These are phyloP conservation scores for Chloranthus sessilifolius DNA, from an alignment of 164 flowering plant species.

Conservation along the genomic window DNA sequence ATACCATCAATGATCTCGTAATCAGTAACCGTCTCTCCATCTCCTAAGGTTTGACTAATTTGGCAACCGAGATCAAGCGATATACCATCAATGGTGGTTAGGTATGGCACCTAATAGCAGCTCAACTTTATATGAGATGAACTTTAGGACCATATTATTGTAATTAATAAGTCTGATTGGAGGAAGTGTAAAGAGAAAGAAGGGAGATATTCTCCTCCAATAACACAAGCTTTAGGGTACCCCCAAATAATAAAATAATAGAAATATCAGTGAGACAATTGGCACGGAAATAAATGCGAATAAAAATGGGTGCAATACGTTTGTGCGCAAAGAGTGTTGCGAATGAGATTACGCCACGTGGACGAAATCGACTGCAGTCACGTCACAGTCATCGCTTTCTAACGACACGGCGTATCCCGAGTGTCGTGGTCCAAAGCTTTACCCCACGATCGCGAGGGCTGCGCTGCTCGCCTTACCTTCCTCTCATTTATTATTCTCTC, in stretches of 20 bases:
- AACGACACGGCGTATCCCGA: not conserved
- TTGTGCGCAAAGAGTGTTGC: not conserved
- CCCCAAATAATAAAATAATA: too few relatives aligned
- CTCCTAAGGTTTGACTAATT: too few relatives aligned
- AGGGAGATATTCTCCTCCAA: constrained; percentile 6
- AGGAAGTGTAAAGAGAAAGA: constrained; percentile 1
- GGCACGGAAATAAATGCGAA: constrained; percentile 1
- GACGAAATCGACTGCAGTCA: not conserved
- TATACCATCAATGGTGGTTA: too few relatives aligned
- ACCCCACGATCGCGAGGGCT: not conserved
- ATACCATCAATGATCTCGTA: too few relatives aligned
- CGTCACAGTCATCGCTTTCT: not conserved
- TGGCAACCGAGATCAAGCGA: too few relatives aligned
- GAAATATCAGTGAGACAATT: not conserved
- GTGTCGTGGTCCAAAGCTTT: not conserved
- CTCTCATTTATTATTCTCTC: too few relatives aligned
- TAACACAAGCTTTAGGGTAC: not conserved
- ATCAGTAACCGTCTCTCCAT: too few relatives aligned
- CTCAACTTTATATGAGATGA: too few relatives aligned
- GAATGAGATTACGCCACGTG: not conserved
- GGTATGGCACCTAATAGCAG: too few relatives aligned
- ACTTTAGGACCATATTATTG: too few relatives aligned
- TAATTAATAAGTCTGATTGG: too few relatives aligned
- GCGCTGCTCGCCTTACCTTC: not conserved
- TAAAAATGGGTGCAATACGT: not conserved